Evolutionary conservation across 306 rosid genomes (phyloP).

Genomic region (Lathyrus tuberosus): DNA sequence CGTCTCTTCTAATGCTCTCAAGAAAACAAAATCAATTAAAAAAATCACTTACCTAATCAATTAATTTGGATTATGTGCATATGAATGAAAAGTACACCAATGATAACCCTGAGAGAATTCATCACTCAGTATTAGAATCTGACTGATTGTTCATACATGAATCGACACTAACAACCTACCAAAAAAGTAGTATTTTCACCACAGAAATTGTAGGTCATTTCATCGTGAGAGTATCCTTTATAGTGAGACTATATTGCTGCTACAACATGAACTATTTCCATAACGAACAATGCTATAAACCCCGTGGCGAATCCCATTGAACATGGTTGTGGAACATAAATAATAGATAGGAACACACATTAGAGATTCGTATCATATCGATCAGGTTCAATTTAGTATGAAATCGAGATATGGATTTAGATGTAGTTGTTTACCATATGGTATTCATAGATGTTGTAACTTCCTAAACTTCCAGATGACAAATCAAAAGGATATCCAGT

Average conservation of each 20-base stretch:
- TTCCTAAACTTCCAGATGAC: conserved; percentile 98
- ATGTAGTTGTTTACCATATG: conserved; percentile 74
- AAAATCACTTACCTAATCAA: conserved; percentile 4
- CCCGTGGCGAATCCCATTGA: conserved; percentile 99
- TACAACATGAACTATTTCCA: conserved; percentile 71
- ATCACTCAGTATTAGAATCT: conserved; percentile 30
- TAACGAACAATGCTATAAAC: conserved; percentile 73
- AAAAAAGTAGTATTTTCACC: conserved; percentile 74
- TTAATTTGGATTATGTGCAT: conserved; percentile 45
- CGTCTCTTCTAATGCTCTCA: too few species aligned
- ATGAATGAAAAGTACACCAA: conserved; percentile 55
- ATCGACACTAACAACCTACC: conserved; percentile 49
- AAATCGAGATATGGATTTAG: conserved; percentile 3
- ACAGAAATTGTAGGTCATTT: conserved; percentile 49
- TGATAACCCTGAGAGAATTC: conserved; percentile 63
- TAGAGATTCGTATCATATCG: too few species aligned
- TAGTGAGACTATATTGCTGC: conserved; percentile 62
- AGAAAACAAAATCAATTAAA: not conserved
- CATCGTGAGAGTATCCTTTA: conserved; percentile 67
- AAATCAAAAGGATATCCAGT: conserved; percentile 99
- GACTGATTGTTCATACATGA: conserved; percentile 25
- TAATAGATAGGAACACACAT: not conserved
- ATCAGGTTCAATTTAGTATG: too few species aligned
- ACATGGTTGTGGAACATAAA: conserved; percentile 72
- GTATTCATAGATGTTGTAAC: conserved; percentile 96